Evolutionary conservation across 2,329 filamentous ascomycete species (phyloP).

Genomic region (Aspergillus tamarii): DNA sequence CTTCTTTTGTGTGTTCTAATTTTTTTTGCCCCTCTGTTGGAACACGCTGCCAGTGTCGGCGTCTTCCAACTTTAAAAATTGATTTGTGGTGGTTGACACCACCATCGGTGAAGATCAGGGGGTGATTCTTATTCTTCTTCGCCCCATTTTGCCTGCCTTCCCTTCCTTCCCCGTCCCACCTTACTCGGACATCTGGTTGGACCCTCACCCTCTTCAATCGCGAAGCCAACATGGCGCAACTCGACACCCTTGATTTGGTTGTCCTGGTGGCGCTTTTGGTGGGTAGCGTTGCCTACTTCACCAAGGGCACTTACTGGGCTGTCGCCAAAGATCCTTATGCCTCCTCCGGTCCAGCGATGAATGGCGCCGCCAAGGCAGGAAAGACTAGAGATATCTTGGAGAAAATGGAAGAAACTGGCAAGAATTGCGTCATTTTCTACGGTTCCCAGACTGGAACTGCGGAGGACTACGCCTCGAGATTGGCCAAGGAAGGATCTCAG

Average conservation of each 20-base stretch:
- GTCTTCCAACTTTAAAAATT: background rate
- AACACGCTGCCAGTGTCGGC: background rate
- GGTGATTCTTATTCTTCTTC: background rate
- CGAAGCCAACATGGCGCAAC: constrained; percentile 73
- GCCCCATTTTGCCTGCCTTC: constrained; percentile 8
- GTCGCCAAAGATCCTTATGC: constrained; percentile 88
- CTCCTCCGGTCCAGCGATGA: constrained; percentile 63
- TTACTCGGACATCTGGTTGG: background rate
- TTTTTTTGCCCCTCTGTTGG: constrained; percentile 8
- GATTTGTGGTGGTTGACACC: background rate
- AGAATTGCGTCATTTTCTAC: constrained; percentile 98
- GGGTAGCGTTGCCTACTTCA: constrained; percentile 93
- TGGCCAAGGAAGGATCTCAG: constrained; percentile 97
- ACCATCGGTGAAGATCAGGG: background rate
- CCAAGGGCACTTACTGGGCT: constrained; percentile 87
- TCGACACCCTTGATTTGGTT: constrained; percentile 92
- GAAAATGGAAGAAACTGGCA: constrained; percentile 92
- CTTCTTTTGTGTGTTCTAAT: constrained; percentile 4
- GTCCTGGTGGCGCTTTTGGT: constrained; percentile 84
- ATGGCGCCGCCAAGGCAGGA: constrained; percentile 71
- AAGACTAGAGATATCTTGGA: constrained; percentile 91
- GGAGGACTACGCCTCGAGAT: constrained; percentile 93
- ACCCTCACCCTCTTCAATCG: constrained; percentile 6
- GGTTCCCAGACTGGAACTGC: constrained; percentile 98
- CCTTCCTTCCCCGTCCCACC: constrained; percentile 10